phyloP scores from a whole-genome alignment of 2,329 filamentous ascomycete species.

The Aphanocladium album region DNA sequence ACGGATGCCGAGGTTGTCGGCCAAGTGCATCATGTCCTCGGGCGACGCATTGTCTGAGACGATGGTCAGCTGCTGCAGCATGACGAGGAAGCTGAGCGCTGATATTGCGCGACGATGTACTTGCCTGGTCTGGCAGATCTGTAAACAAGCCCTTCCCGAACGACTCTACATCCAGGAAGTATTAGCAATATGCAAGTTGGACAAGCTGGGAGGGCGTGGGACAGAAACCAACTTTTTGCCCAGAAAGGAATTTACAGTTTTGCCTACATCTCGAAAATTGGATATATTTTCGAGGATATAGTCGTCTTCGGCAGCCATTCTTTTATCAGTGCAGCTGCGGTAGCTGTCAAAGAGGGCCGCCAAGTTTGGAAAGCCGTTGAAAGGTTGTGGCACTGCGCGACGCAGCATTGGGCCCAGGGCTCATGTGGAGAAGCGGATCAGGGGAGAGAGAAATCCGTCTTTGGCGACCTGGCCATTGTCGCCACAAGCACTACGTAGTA shows the following conservation, averaged over 20 bases:
- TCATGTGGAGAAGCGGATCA: too few species aligned
- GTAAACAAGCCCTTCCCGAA: slow-evolving; percentile 61
- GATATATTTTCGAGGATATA: slow-evolving; percentile 36
- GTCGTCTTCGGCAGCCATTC: slow-evolving; percentile 18
- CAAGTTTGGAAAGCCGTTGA: not conserved
- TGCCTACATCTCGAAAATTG: slow-evolving; percentile 75
- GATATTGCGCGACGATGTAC: slow-evolving; percentile 7
- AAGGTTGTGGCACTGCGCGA: not conserved
- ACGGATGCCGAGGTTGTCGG: slow-evolving; percentile 56
- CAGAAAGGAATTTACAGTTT: slow-evolving; percentile 57
- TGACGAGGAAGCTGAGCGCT: not conserved
- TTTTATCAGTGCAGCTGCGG: not conserved
- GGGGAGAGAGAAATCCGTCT: too few species aligned
- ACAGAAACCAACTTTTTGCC: slow-evolving; percentile 44
- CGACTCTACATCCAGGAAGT: not conserved
- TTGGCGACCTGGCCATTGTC: too few species aligned
- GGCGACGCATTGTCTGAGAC: slow-evolving; percentile 62
- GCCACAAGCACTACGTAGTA: too few species aligned
- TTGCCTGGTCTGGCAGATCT: slow-evolving; percentile 60
- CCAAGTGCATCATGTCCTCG: slow-evolving; percentile 56
- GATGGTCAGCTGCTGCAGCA: too few species aligned
- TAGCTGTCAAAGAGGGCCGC: not conserved
- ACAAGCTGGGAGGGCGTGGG: not conserved
- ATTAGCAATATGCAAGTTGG: not conserved
- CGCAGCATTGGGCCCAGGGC: not conserved